Base-by-base conservation (phyloP, 805 yeast species). In the Yamadazyma sp. region DNA sequence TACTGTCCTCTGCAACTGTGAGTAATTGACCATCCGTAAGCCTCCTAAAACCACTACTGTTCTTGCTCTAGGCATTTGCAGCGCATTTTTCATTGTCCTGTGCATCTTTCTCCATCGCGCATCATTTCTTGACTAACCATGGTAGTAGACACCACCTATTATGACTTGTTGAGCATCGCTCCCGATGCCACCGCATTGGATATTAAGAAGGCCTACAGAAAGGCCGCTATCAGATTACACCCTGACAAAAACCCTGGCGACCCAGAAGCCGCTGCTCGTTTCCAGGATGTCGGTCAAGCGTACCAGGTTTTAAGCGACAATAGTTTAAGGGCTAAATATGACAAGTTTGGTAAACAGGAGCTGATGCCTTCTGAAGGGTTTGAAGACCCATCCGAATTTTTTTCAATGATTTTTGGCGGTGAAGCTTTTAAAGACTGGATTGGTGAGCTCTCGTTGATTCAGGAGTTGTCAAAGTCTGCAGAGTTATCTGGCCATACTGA, bases 321-420 rank as follows among this genome's bases (percentile, higher is more conserved):
- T 3, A 68, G 69, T 8, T 65, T 83, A 40, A 69, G 93, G 49
- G 65, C 73, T 7, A 77, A 80, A 44, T 85, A 85, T 55, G 91
- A 85, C 53, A 81, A 80, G 58, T 80, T 62, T 49, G 95, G 95
- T 35, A 82, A 79, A 52, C 86, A 83, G 41, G 80, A 77, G 45
- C 82, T 84, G 11, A 76, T 81, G 20, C 63, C 63, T 11, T 35
- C 41, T 8, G 85, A 81, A 45, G 88, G 87, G 3, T 82, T 82
- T 51, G 87, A 80, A 48, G 91, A 84, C 56, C 95, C 97, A 0
- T 69, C 76, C 36, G 96, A 90, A 56, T 83, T 87, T 53, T 88
- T 93, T 62, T 75, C 83, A 19, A 72, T 73, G 55, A 85, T 93
- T 24, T 93, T 85, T 59, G 95, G 95, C 40, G 95, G 95, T 38